Evolutionary conservation across 805 yeast genomes (phyloP).

Genomic region (Teunomyces gatunensis): DNA sequence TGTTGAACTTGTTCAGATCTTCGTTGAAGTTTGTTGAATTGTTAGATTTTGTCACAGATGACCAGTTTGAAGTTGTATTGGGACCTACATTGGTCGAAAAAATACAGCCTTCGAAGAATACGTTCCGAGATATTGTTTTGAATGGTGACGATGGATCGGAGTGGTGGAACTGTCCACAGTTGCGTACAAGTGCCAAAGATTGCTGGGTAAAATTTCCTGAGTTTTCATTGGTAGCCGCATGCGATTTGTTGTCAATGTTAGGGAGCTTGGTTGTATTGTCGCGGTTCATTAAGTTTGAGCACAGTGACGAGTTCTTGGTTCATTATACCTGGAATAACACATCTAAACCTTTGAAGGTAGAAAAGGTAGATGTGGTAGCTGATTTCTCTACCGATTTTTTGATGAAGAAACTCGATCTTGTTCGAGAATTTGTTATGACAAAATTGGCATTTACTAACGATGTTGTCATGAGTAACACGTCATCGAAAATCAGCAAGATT

Average conservation of each 20-base stretch:
- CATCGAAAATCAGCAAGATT: conserved; percentile 16
- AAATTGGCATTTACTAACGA: conserved; percentile 10
- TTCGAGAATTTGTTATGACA: conserved; percentile 13
- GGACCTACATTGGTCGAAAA: conserved; percentile 9
- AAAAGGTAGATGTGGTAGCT: neutral
- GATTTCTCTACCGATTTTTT: conserved; percentile 5
- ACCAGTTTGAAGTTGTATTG: conserved; percentile 4
- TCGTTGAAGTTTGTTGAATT: conserved; percentile 29
- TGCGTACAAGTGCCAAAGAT: conserved; percentile 9
- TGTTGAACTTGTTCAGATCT: conserved; percentile 25
- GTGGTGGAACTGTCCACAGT: conserved; percentile 14
- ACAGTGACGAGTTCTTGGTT: neutral
- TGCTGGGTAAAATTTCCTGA: conserved; percentile 20
- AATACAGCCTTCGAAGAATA: neutral
- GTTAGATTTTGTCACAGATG: conserved; percentile 34
- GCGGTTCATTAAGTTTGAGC: conserved; percentile 10
- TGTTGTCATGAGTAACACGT: conserved; percentile 10
- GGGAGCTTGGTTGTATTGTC: conserved; percentile 19
- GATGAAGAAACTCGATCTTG: conserved; percentile 8
- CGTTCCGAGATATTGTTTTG: conserved; percentile 1
- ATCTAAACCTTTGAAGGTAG: conserved; percentile 7
- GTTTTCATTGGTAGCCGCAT: conserved; percentile 13
- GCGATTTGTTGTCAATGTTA: conserved; percentile 15
- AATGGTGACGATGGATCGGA: conserved; percentile 18
- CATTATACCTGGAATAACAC: neutral